A percentile compares a stretch with the other conserved stretches of the same genome.
These are phyloP conservation scores for Trichomonascaceae sp. DNA, from an alignment of 1,139 yeast genomes.

Conservation along the genomic window DNA sequence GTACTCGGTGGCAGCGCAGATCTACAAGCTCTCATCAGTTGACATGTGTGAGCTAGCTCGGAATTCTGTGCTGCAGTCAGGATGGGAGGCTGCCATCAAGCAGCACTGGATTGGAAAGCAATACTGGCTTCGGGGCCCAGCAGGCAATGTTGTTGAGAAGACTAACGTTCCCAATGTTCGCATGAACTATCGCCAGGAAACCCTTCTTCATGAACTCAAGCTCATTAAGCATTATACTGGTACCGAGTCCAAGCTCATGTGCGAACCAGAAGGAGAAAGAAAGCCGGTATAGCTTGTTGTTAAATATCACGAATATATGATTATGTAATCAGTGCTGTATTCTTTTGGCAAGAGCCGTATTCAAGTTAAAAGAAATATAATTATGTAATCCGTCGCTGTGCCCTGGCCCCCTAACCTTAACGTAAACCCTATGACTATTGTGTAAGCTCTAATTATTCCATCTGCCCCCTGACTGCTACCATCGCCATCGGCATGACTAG, in stretches of 20 bases:
- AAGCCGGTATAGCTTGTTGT: too few species aligned
- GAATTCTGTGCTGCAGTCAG: constrained; percentile 80
- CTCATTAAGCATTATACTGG: constrained; percentile 51
- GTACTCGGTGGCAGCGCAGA: constrained; percentile 95
- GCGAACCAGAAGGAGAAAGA: not conserved
- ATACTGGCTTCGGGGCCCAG: constrained; percentile 47
- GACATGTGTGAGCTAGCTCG: constrained; percentile 91
- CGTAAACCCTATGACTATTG: too few species aligned
- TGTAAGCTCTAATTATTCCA: too few species aligned
- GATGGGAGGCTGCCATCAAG: constrained; percentile 78
- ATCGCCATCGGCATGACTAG: too few species aligned
- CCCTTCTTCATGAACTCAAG: constrained; percentile 60
- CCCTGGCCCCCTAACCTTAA: too few species aligned
- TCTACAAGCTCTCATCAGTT: constrained; percentile 81
- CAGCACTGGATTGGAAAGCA: constrained; percentile 84
- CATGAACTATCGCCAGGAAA: constrained; percentile 68
- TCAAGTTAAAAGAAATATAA: too few species aligned
- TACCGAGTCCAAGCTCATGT: not conserved
- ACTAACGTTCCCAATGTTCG: constrained; percentile 91
- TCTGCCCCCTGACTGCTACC: too few species aligned
- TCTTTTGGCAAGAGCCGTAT: too few species aligned
- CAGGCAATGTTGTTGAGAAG: constrained; percentile 81
- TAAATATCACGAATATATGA: too few species aligned
- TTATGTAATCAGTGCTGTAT: too few species aligned
- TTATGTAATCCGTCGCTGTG: too few species aligned